Percentiles rank a stretch among this genome's conserved stretches.
phyloP scores from a whole-genome alignment of 139 green algal genomes.

The Dunaliella sp. region DNA sequence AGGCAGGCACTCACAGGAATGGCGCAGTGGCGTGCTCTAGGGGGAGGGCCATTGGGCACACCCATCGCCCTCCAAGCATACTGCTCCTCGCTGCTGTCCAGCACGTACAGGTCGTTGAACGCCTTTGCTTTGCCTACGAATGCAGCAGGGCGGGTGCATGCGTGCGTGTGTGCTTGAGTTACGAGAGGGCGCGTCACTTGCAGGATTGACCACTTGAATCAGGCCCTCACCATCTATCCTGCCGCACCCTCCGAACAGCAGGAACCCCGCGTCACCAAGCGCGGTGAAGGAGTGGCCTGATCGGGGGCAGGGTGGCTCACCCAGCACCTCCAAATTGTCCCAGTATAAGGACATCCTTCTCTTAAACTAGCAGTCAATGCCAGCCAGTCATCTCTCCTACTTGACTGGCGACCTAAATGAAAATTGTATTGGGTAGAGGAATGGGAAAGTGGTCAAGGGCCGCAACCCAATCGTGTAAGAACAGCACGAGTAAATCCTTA shows the following conservation, averaged over 20 bases:
- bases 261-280: conserved; percentile 53
- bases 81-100: conserved; percentile 59
- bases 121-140: conserved; percentile 62
- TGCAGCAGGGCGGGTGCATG: neutral
- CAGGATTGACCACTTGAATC: too few relatives aligned
- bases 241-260: conserved; percentile 76
- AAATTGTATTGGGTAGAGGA: neutral
- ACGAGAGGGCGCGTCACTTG: neutral
- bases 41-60: conserved; percentile 40
- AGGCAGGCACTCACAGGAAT: conserved; percentile 47
- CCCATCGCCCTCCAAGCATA: conserved; percentile 49
- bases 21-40: conserved; percentile 65
- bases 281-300: conserved; percentile 78
- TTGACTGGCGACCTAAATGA: neutral
- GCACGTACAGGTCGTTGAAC: conserved; percentile 73
- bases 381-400: neutral
- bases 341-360: conserved; percentile 44
- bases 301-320: conserved; percentile 50
- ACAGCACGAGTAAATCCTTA: neutral
- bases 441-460: neutral
- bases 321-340: conserved; percentile 39
- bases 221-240: conserved; percentile 49
- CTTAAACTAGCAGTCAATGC: neutral
- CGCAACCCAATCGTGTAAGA: neutral
- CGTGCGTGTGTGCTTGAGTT: neutral